Percentiles rank a stretch among this genome's conserved stretches.
Conservation (phyloP, 805 yeast genomes). For the Candida sanyiensis region DNA sequence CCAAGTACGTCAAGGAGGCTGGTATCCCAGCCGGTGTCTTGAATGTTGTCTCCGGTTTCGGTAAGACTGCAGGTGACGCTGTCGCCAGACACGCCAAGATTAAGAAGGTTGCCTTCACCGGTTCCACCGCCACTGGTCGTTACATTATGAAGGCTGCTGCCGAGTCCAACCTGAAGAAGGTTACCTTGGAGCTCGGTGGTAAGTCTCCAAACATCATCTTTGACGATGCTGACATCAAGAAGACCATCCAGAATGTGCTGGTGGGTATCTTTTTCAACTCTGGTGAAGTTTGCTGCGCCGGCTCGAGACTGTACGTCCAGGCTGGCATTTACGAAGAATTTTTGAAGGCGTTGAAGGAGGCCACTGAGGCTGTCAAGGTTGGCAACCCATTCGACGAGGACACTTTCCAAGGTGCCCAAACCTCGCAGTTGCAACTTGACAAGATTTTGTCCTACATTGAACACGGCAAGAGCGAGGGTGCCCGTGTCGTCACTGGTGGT, state of each 20-base stretch:
- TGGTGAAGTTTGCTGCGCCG: constrained; percentile 15
- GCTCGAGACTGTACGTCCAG: constrained; percentile 14
- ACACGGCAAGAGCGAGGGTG: constrained; percentile 14
- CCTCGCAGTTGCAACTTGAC: constrained; percentile 12
- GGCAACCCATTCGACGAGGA: constrained; percentile 14
- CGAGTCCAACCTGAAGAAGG: constrained; percentile 14
- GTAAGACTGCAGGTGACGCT: constrained; percentile 16
- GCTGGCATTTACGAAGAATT: constrained; percentile 10
- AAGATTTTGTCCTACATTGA: constrained; percentile 11
- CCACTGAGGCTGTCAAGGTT: constrained; percentile 13
- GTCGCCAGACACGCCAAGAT: constrained; percentile 13
- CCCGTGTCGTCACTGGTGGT: constrained; percentile 15
- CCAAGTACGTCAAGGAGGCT: constrained; percentile 12
- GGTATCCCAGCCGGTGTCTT: constrained; percentile 15
- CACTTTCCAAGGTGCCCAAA: constrained; percentile 16
- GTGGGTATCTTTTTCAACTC: constrained; percentile 14
- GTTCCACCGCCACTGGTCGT: constrained; percentile 15
- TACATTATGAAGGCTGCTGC: constrained; percentile 14
- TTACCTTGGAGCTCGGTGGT: constrained; percentile 14
- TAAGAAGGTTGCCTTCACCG: constrained; percentile 15
- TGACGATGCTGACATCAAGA: constrained; percentile 13
- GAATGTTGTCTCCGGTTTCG: constrained; percentile 13
- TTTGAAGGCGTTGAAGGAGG: constrained; percentile 9
- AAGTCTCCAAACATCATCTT: constrained; percentile 15
- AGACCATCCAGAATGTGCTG: constrained; percentile 12